Evolutionary conservation across 2,329 filamentous ascomycete genomes (phyloP).

Genomic region (Trichoderma polysporum): DNA sequence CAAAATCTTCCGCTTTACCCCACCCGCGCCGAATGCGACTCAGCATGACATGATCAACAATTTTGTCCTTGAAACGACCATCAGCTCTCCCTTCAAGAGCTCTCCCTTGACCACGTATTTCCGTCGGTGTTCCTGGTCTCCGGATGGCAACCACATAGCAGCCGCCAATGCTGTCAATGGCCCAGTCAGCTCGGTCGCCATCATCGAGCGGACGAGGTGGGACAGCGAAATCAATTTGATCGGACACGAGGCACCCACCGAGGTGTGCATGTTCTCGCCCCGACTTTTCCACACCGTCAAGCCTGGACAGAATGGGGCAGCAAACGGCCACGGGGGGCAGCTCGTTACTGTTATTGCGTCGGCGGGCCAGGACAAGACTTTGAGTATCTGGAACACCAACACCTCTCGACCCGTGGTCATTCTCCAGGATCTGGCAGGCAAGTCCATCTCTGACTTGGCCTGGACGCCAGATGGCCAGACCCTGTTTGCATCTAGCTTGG

Average conservation of each 20-base stretch:
- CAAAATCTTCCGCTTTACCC: constrained; percentile 93
- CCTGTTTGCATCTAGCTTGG: constrained; percentile 81
- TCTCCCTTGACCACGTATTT: constrained; percentile 97
- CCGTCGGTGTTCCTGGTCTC: constrained; percentile 93
- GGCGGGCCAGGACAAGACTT: constrained; percentile 91
- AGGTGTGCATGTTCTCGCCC: constrained; percentile 96
- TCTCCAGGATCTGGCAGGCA: constrained; percentile 81
- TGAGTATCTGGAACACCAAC: constrained; percentile 98
- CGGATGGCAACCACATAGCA: constrained; percentile 94
- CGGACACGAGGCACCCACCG: constrained; percentile 92
- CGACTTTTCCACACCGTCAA: constrained; percentile 77
- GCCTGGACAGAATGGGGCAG: constrained; percentile 53
- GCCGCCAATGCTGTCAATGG: constrained; percentile 97
- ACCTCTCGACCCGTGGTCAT: constrained; percentile 89
- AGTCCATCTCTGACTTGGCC: constrained; percentile 89
- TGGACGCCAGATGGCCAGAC: constrained; percentile 93
- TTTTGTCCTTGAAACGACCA: constrained; percentile 91
- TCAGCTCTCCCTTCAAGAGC: constrained; percentile 80
- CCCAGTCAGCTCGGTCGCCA: constrained; percentile 93
- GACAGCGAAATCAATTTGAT: constrained; percentile 97
- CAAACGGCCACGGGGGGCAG: constrained; percentile 43
- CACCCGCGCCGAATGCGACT: constrained; percentile 85
- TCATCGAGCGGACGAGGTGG: constrained; percentile 89
- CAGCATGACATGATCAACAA: constrained; percentile 96
- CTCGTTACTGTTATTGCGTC: constrained; percentile 93